Evolutionary conservation across 2,329 filamentous ascomycete genomes (phyloP), one percentile per base, ranked within the genome.

Genomic region (Diaporthe australafricana): DNA sequence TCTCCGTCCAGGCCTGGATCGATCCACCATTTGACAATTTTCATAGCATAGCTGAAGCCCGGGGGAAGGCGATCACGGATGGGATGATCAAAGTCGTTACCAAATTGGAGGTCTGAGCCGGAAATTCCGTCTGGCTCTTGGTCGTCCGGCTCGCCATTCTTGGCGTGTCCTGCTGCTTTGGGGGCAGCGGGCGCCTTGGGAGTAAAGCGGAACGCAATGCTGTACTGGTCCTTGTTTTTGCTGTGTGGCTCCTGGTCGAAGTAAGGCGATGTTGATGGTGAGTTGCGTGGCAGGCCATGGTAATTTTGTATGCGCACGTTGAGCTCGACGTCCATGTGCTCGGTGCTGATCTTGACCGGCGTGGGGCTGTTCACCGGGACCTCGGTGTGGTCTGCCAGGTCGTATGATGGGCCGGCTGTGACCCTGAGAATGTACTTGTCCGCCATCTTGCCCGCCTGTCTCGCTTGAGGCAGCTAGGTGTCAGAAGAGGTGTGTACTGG

Each of bases 41-140:
- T 91, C 82, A 98, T 90, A 0, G 95, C 95, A 12, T 94, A 92
- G 79, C 90, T 90, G 82, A 98, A 97, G 0, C 96, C 95, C 0
- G 94, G 94, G 0, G 96, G 96, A 2, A 99, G 86, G 20, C 91
- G 89, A 79, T 98, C 93, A 38, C 94, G 90, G 76, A 99, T 96
- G 0, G 96, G 94, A 65, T 93, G 90, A 78, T 98, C 95, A 80
- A 98, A 98, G 85, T 98, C 95, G 81, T 98, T 98, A 52, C 96
- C 96, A 77, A 98, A 98, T 68, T 98, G 91, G 3, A 99, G 86
- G 74, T 97, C 91, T 32, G 89, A 82, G 55, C 90, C 94, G 3
- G 87, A 86, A 70, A 97, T 90, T 45, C 87, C 87, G 82, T 82
- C 55, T n/a, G 70, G 52, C 22, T 72, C 72, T 35, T 6, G 75